These are phyloP conservation scores for Didymella pomorum DNA, from an alignment of 2,329 filamentous ascomycete genomes.

Conservation along the genomic window DNA sequence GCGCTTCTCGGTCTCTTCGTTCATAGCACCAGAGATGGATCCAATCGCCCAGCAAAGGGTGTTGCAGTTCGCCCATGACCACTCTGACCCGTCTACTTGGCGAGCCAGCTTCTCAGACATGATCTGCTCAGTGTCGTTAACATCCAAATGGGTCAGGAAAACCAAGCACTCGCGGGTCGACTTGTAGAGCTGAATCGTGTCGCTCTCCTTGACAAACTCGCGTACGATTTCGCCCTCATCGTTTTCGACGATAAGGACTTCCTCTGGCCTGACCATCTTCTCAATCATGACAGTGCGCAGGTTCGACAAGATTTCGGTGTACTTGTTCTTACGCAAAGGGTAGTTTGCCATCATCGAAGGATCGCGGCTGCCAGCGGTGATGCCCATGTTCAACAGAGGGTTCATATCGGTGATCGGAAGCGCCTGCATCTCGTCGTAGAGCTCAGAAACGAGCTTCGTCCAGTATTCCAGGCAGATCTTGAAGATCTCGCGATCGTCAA, in stretches of 20 bases:
- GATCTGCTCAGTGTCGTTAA: constrained; percentile 96
- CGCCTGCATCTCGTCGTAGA: constrained; percentile 99
- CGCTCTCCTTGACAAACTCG: constrained; percentile 98
- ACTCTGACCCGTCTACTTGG: constrained; percentile 93
- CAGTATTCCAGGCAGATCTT: constrained; percentile 99
- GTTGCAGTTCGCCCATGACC: constrained; percentile 99
- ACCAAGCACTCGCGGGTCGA: constrained; percentile 97
- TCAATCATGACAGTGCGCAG: constrained; percentile 98
- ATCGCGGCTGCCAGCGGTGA: constrained; percentile 81
- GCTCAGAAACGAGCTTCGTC: constrained; percentile 96
- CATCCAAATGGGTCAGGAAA: constrained; percentile 95
- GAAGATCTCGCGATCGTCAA: constrained; percentile 98
- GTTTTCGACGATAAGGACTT: constrained; percentile 99
- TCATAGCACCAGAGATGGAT: constrained; percentile 98
- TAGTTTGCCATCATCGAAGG: constrained; percentile 86
- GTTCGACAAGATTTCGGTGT: constrained; percentile 91
- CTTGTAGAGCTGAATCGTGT: constrained; percentile 99
- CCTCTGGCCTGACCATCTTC: constrained; percentile 98
- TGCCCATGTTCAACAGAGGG: constrained; percentile 81
- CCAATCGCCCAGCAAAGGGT: constrained; percentile 99
- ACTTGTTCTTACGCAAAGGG: constrained; percentile 96
- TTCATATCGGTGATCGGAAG: constrained; percentile 93
- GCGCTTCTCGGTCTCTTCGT: constrained; percentile 97
- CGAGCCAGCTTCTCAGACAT: constrained; percentile 98
- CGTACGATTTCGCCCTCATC: constrained; percentile 98